A percentile compares a stretch with the other conserved stretches of the same genome.
These are phyloP conservation scores for Gleditsia sinensis DNA, from an alignment of 306 rosid species.

Conservation along the genomic window DNA sequence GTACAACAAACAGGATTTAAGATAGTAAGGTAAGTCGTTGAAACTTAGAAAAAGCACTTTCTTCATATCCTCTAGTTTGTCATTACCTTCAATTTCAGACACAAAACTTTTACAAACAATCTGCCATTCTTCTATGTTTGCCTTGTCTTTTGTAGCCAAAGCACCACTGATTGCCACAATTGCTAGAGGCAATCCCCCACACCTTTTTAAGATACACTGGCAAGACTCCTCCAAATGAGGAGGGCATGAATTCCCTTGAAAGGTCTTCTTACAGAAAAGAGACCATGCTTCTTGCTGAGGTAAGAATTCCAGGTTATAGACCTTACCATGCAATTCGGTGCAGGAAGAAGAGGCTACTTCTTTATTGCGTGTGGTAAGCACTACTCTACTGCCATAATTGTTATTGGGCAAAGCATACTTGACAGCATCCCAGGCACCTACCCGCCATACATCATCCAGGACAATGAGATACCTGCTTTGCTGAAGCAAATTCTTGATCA, in stretches of 20 bases:
- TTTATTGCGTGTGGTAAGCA: slow-evolving; percentile 54
- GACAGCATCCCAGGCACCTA: slow-evolving; percentile 51
- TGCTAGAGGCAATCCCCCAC: slow-evolving; percentile 61
- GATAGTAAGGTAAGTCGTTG: slow-evolving; percentile 65
- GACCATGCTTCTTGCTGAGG: slow-evolving; percentile 49
- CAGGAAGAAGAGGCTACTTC: slow-evolving; percentile 48
- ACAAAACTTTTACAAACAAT: slow-evolving; percentile 44
- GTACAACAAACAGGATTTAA: slow-evolving; percentile 65
- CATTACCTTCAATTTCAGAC: slow-evolving; percentile 44
- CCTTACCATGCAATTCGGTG: slow-evolving; percentile 35
- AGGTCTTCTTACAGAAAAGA: slow-evolving; percentile 57
- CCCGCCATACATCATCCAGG: slow-evolving; percentile 56
- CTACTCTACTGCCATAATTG: slow-evolving; percentile 48
- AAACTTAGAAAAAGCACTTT: slow-evolving; percentile 57
- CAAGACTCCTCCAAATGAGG: slow-evolving; percentile 39
- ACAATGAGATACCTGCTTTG: slow-evolving; percentile 52
- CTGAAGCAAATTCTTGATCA: slow-evolving; percentile 47
- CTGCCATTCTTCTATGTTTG: slow-evolving; percentile 55
- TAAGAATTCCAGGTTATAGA: slow-evolving; percentile 46
- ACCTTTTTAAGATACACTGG: slow-evolving; percentile 33
- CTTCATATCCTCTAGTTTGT: slow-evolving; percentile 47
- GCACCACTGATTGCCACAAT: slow-evolving; percentile 59
- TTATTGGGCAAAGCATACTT: slow-evolving; percentile 48
- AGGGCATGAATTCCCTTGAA: slow-evolving; percentile 49
- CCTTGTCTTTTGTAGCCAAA: slow-evolving; percentile 39